phyloP scores from a whole-genome alignment of 2,329 filamentous ascomycete species.

The Lasiodiplodia citricola region DNA sequence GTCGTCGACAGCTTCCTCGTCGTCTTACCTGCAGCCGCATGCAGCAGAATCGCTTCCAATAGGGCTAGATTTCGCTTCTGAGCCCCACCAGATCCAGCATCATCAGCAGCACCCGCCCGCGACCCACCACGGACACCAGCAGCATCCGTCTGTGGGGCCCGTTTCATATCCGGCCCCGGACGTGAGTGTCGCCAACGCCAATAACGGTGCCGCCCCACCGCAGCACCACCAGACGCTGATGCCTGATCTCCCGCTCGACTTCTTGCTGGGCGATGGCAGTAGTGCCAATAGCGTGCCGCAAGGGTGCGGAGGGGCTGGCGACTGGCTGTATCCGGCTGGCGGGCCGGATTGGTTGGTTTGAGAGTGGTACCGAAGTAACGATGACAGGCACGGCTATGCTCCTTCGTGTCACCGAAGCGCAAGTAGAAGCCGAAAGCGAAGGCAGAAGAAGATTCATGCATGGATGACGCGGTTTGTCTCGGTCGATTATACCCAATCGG shows the following conservation, averaged over 20 bases:
- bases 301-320: not conserved
- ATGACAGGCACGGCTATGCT: too few species aligned
- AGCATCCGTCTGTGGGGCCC: not conserved
- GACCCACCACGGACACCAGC: not conserved
- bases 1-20: not conserved
- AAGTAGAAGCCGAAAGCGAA: too few species aligned
- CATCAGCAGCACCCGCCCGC: not conserved
- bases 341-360: not conserved
- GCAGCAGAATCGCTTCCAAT: not conserved
- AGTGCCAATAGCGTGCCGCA: not conserved
- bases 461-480: too few species aligned
- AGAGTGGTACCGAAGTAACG: not conserved
- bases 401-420: too few species aligned
- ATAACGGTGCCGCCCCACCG: not conserved
- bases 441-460: too few species aligned
- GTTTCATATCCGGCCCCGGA: not conserved
- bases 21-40: not conserved
- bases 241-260: not conserved
- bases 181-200: too few species aligned
- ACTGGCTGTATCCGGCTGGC: not conserved
- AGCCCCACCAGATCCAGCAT: not conserved
- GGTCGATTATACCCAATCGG: too few species aligned
- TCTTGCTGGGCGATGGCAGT: not conserved
- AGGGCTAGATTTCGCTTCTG: not conserved
- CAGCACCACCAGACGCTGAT: not conserved